A percentile compares a stretch with the other conserved stretches of the same genome.
Conservation (phyloP, 768 basidiomycete species). For the Russula vinacea region DNA sequence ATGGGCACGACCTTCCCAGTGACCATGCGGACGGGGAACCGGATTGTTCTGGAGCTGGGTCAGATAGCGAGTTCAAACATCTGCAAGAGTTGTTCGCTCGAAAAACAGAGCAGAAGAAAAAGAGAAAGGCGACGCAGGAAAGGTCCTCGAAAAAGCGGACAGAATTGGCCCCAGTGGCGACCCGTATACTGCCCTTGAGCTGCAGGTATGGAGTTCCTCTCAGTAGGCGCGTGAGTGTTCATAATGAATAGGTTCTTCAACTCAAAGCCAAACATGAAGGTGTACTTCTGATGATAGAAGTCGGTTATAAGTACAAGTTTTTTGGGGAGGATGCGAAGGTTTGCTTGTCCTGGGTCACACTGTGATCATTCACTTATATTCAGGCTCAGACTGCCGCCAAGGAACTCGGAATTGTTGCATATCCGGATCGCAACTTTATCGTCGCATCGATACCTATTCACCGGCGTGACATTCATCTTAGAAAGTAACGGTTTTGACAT, state of each 20-base stretch:
- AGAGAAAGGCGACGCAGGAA: conserved; percentile 32
- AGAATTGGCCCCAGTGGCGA: conserved; percentile 66
- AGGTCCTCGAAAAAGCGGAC: conserved; percentile 38
- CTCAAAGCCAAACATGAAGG: conserved; percentile 65
- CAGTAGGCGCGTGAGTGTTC: not conserved
- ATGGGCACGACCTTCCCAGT: not conserved
- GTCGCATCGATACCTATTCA: conserved; percentile 72
- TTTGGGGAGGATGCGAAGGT: conserved; percentile 84
- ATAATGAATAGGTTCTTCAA: conserved; percentile 44
- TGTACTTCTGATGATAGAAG: conserved; percentile 72
- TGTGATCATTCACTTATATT: not conserved
- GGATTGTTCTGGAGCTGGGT: conserved; percentile 41
- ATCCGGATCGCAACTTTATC: conserved; percentile 65
- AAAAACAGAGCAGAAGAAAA: conserved; percentile 39
- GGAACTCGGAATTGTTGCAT: conserved; percentile 77
- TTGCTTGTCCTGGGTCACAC: not conserved
- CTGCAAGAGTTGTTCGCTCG: conserved; percentile 46
- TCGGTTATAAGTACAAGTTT: conserved; percentile 82
- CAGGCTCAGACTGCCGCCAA: conserved; percentile 54
- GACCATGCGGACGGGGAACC: conserved; percentile 16
- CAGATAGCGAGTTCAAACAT: conserved; percentile 47
- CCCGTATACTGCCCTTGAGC: conserved; percentile 72
- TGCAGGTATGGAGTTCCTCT: conserved; percentile 48
- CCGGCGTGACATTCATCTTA: conserved; percentile 65
- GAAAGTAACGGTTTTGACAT: conserved; percentile 51